A percentile compares a stretch with the other conserved stretches of the same genome.
Evolutionary conservation across 352 stramenopile species (phyloP).

Genomic region (Salisapilia sapeloensis): DNA sequence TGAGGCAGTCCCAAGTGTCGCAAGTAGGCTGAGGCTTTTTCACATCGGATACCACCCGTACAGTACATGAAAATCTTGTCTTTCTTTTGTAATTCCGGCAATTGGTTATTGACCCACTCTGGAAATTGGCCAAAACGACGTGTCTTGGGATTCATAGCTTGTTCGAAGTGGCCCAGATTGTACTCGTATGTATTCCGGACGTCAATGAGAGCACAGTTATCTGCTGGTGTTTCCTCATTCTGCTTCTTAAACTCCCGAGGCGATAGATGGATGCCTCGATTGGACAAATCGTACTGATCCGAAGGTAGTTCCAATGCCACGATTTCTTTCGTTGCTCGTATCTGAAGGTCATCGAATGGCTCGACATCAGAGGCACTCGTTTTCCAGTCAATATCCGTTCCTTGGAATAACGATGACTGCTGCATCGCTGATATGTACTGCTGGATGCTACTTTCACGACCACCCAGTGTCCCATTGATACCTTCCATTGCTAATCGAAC

Average conservation of each 20-base stretch:
- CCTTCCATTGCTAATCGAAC: constrained; percentile 68
- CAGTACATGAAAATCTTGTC: constrained; percentile 79
- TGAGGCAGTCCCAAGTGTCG: constrained; percentile 42
- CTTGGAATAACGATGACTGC: constrained; percentile 8
- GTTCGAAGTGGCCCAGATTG: constrained; percentile 52
- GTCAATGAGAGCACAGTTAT: constrained; percentile 39
- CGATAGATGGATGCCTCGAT: constrained; percentile 31
- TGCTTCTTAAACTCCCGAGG: constrained; percentile 42
- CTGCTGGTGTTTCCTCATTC: constrained; percentile 7
- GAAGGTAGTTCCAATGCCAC: constrained; percentile 56
- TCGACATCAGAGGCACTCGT: constrained; percentile 21
- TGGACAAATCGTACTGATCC: constrained; percentile 20
- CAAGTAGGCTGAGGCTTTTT: constrained; percentile 71
- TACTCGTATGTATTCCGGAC: constrained; percentile 75
- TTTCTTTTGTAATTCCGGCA: constrained; percentile 39
- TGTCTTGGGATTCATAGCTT: constrained; percentile 64
- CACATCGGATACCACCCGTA: constrained; percentile 68
- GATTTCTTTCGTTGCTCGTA: constrained; percentile 53
- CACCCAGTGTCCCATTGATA: constrained; percentile 75
- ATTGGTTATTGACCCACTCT: constrained; percentile 30
- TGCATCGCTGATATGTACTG: constrained; percentile 50
- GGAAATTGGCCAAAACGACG: constrained; percentile 69
- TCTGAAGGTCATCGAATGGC: constrained; percentile 49
- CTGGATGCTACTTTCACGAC: constrained; percentile 15
- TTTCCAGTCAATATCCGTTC: constrained; percentile 70